Evolutionary conservation across 176 grass and related monocot genomes (phyloP).

Genomic region (Puccinellia tenuiflora): DNA sequence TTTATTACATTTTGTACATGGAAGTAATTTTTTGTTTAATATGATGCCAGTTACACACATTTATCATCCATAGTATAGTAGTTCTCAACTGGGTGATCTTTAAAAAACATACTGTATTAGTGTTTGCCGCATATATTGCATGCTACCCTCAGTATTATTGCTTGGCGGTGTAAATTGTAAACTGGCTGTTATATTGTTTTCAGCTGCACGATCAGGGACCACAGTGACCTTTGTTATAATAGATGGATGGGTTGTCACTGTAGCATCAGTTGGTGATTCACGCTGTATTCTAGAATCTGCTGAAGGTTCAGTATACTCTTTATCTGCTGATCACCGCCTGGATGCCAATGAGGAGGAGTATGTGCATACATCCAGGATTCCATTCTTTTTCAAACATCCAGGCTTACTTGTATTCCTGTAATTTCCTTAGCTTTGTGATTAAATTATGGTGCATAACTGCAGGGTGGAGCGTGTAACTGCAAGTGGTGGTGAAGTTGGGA

Average conservation of each 20-base stretch:
- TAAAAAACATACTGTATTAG: not conserved
- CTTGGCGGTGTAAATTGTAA: conserved; percentile 20
- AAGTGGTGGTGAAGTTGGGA: conserved; percentile 93
- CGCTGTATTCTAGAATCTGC: conserved; percentile 90
- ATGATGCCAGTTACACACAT: not conserved
- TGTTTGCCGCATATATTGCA: conserved; percentile 10
- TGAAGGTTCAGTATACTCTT: conserved; percentile 68
- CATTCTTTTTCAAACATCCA: not conserved
- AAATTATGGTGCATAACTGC: conserved; percentile 12
- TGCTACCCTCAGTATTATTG: not conserved
- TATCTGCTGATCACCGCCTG: conserved; percentile 88
- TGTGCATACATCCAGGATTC: conserved; percentile 20
- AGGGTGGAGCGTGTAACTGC: conserved; percentile 84
- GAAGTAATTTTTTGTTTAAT: not conserved
- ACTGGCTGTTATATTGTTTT: conserved; percentile 38
- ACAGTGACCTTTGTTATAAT: conserved; percentile 97
- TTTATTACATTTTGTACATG: not conserved
- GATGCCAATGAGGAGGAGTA: conserved; percentile 92
- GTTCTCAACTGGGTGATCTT: not conserved
- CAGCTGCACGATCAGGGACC: conserved; percentile 76
- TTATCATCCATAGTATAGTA: not conserved
- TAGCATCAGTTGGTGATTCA: conserved; percentile 89
- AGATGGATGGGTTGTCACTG: conserved; percentile 89
- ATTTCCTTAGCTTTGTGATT: conserved; percentile 20
- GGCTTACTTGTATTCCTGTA: conserved; percentile 18